Base-by-base conservation (phyloP, 2,329 filamentous ascomycete species). In the Myriosclerotinia duriaeana region DNA sequence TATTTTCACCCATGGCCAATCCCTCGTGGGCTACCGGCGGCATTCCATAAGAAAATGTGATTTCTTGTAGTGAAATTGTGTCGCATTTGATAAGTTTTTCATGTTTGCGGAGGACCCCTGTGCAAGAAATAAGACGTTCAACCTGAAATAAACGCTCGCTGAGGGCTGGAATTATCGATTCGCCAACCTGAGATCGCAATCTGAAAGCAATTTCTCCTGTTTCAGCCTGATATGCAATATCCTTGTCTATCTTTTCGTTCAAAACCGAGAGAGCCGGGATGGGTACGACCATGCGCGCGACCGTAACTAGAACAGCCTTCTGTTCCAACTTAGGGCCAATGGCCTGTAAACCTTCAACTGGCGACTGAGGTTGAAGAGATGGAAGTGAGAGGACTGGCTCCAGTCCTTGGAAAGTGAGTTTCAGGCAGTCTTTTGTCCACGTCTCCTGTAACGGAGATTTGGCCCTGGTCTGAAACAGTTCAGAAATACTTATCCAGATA, bases 61-160 rank as follows among this genome's bases (percentile, higher is more conserved):
- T 83, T 69, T 84, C 81, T 70, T 81, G 80, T 65, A 94, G 80
- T 20, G 84, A 86, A 65, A 89, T 82, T 52, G 83, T 79, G 71
- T 88, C 83, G 74, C 84, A 84, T 53, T 80, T 79, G 46, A 90
- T 83, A 62, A 83, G 81, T 20, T 81, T 81, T 56, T 80, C 79
- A 70, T 85, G 81, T 69, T 81, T 79, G 65, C 86, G 80, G 69
- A 93, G 84, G 1, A 88, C 86, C 54, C 87, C 84, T 36, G 92
- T 81, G 72, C 91, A 91, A 53, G 84, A 84, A 50, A 92, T 87
- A 38, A 95, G 82, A 26, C 89, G 85, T 72, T 90, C 86, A 66
- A 95, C 87, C 83, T 61, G 83, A 80, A 69, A 82, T 80, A 74
- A 60, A 26, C 72, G 71, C 50, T 76, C 72, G n/a, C 72, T 68